A percentile compares a stretch with the other conserved stretches of the same genome.
Conservation (phyloP, 73 alveolate genomes). For the Blepharisma stoltei region DNA sequence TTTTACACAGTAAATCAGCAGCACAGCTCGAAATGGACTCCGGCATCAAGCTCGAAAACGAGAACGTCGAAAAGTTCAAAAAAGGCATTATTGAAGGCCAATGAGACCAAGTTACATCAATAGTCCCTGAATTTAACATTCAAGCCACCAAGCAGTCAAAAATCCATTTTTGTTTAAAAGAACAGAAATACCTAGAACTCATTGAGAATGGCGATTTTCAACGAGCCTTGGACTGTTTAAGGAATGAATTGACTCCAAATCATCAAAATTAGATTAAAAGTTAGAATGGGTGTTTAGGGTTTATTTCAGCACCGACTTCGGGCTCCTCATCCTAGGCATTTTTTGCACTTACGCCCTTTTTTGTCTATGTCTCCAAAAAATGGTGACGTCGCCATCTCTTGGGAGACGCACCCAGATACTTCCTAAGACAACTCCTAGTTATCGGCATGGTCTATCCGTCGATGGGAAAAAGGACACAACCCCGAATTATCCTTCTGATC, state of each 20-base stretch:
- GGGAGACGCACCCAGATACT: too few species aligned
- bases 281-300: too few species aligned
- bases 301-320: too few species aligned
- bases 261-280: too few species aligned
- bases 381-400: too few species aligned
- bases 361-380: too few species aligned
- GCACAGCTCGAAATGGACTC: slow-evolving; percentile 23
- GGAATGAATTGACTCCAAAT: slow-evolving; percentile 37
- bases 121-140: slow-evolving; percentile 7
- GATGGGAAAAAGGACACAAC: too few species aligned
- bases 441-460: too few species aligned
- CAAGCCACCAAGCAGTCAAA: slow-evolving; percentile 1
- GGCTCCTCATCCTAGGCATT: too few species aligned
- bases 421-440: too few species aligned
- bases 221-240: slow-evolving; percentile 34
- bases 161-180: slow-evolving; percentile 34
- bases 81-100: slow-evolving; percentile 6
- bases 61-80: slow-evolving; percentile 19
- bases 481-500: too few species aligned
- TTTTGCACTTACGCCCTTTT: too few species aligned
- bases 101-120: background rate
- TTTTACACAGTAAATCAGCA: background rate
- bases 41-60: slow-evolving; percentile 6
- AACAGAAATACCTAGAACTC: slow-evolving; percentile 44
- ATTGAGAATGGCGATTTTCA: slow-evolving; percentile 32